Evolutionary conservation across 768 basidiomycete genomes (phyloP).

Genomic region (Tricholoma sp.): DNA sequence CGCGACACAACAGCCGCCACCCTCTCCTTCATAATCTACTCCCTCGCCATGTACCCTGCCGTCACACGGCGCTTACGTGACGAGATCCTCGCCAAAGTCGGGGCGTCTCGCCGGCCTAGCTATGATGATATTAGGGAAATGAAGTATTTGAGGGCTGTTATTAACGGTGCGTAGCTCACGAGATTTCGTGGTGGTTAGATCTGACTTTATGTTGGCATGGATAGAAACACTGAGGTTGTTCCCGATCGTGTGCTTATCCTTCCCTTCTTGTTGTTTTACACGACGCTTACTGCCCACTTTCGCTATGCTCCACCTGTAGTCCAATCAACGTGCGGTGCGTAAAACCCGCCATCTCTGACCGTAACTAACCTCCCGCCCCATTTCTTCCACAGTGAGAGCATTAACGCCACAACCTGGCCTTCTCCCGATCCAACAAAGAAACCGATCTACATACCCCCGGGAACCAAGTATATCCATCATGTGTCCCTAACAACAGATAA

Average conservation of each 20-base stretch:
- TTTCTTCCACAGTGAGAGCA: conserved; percentile 32
- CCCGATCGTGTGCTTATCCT: conserved; percentile 43
- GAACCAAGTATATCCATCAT: conserved; percentile 35
- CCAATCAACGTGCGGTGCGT: conserved; percentile 46
- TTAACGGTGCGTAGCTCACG: conserved; percentile 43
- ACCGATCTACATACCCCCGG: conserved; percentile 49
- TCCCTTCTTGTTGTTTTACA: neutral
- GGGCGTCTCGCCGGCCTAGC: conserved; percentile 41
- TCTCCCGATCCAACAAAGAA: conserved; percentile 40
- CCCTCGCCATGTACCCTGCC: conserved; percentile 47
- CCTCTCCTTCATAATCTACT: conserved; percentile 36
- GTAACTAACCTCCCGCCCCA: neutral
- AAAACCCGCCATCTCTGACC: neutral
- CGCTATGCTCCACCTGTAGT: conserved; percentile 19
- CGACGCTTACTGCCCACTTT: too few species aligned
- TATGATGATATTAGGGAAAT: conserved; percentile 55
- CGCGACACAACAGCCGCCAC: conserved; percentile 43
- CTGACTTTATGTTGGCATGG: neutral
- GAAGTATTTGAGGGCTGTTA: conserved; percentile 60
- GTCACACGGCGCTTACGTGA: conserved; percentile 44
- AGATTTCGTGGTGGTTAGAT: too few species aligned
- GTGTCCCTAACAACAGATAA: neutral
- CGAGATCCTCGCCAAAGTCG: conserved; percentile 52
- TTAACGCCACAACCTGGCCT: conserved; percentile 44
- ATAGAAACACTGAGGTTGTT: conserved; percentile 51